Evolutionary conservation across 495 filamentous ascomycete genomes (phyloP).

Genomic region (Antarctomyces pellizariae): DNA sequence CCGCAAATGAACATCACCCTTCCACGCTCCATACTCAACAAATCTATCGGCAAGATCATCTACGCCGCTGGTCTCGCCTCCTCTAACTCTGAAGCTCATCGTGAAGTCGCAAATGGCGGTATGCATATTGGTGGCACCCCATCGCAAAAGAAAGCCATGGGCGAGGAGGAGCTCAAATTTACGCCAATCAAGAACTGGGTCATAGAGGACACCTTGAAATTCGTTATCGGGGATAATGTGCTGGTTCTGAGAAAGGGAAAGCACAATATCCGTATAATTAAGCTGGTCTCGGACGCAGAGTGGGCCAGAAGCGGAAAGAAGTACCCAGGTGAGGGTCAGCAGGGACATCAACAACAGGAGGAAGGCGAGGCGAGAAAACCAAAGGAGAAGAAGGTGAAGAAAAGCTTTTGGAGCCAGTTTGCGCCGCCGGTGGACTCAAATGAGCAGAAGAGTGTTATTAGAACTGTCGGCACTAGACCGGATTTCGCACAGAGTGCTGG

Average conservation of each 20-base stretch:
- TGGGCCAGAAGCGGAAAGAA: slow-evolving; percentile 21
- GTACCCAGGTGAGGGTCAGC: slow-evolving; percentile 23
- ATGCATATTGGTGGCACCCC: slow-evolving; percentile 35
- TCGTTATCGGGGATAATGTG: slow-evolving; percentile 34
- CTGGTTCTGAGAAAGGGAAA: slow-evolving; percentile 58
- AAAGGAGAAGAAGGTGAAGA: too few species aligned
- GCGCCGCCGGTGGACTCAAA: too few species aligned
- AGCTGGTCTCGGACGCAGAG: slow-evolving; percentile 48
- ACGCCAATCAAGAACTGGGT: slow-evolving; percentile 34
- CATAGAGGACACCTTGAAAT: slow-evolving; percentile 30
- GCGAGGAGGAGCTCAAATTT: slow-evolving; percentile 31
- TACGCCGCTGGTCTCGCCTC: slow-evolving; percentile 41
- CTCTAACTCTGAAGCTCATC: slow-evolving; percentile 41
- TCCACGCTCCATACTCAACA: slow-evolving; percentile 34
- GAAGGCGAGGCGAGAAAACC: too few species aligned
- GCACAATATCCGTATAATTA: slow-evolving; percentile 51
- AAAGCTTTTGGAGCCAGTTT: too few species aligned
- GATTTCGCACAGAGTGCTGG: too few species aligned
- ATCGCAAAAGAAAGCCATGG: slow-evolving; percentile 23
- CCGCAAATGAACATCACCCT: slow-evolving; percentile 31
- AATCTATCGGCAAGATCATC: slow-evolving; percentile 38
- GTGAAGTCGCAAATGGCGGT: slow-evolving; percentile 30
- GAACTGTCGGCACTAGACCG: too few species aligned
- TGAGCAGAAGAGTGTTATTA: too few species aligned
- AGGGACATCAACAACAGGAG: too few species aligned